Percentiles rank a stretch among this genome's conserved stretches.
phyloP scores from a whole-genome alignment of 1,139 yeast species.

The Hansenula anomala region DNA sequence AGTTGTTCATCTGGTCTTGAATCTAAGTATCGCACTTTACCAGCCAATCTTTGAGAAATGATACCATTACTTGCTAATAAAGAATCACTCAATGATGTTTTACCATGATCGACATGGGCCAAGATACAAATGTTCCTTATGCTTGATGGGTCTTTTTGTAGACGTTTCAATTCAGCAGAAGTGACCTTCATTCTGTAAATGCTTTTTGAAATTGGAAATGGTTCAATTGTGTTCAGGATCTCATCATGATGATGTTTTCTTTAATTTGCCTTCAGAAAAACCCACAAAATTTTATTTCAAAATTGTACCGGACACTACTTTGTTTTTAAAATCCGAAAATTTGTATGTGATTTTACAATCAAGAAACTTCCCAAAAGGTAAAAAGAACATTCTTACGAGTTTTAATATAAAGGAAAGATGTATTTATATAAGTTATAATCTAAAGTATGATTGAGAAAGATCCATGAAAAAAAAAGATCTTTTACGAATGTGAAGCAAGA shows the following conservation, averaged over 20 bases:
- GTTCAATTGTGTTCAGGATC: background rate
- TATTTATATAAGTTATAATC: too few relatives aligned
- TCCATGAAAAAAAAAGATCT: too few relatives aligned
- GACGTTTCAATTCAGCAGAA: slow-evolving; percentile 54
- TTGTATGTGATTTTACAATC: too few relatives aligned
- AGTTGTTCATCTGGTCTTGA: slow-evolving; percentile 94
- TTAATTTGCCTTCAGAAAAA: background rate
- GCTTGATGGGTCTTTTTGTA: slow-evolving; percentile 65
- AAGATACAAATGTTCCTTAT: slow-evolving; percentile 90
- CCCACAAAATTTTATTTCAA: too few relatives aligned
- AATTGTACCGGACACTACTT: too few relatives aligned
- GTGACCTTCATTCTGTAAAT: slow-evolving; percentile 37
- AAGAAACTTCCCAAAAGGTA: too few relatives aligned
- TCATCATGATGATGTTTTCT: background rate
- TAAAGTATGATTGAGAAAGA: too few relatives aligned
- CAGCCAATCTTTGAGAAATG: slow-evolving; percentile 92
- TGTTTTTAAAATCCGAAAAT: too few relatives aligned
- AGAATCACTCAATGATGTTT: slow-evolving; percentile 91
- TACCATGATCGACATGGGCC: slow-evolving; percentile 99
- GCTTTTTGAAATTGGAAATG: too few relatives aligned
- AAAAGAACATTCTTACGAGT: too few relatives aligned
- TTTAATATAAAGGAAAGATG: too few relatives aligned
- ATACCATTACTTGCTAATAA: slow-evolving; percentile 93
- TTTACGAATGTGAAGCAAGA: too few relatives aligned
- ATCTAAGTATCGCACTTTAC: slow-evolving; percentile 88